A percentile compares a stretch with the other conserved stretches of the same genome.
phyloP scores from a whole-genome alignment of 768 basidiomycete species.

The Suillus plorans region DNA sequence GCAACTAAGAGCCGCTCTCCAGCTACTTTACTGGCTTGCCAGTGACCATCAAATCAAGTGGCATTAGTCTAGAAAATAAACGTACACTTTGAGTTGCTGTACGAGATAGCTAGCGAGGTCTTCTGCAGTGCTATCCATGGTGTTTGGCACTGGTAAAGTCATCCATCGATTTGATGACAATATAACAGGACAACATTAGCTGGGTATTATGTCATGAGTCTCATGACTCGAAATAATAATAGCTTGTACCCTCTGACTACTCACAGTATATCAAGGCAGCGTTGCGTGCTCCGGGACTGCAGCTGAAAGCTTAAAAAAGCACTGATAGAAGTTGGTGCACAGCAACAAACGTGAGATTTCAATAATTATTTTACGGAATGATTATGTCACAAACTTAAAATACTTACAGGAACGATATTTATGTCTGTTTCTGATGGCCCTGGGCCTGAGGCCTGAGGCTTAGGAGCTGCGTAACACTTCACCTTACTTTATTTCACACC shows the following conservation, averaged over 20 bases:
- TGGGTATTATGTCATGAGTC: not conserved
- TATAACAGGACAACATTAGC: not conserved
- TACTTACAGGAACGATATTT: not conserved
- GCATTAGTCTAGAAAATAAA: slow-evolving; percentile 18
- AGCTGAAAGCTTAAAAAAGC: no score
- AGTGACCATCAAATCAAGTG: slow-evolving; percentile 5
- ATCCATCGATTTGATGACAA: not conserved
- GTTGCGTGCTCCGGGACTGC: not conserved
- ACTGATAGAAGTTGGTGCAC: not conserved
- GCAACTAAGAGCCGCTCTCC: slow-evolving; percentile 63
- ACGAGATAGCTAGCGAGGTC: slow-evolving; percentile 41
- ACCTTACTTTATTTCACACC: not conserved
- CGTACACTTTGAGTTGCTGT: slow-evolving; percentile 39
- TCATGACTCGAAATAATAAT: not conserved
- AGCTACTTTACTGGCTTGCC: not conserved
- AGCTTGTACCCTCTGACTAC: not conserved
- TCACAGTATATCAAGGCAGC: not conserved
- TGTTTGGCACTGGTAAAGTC: not conserved
- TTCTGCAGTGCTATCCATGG: slow-evolving; percentile 42
- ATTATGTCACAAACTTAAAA: not conserved
- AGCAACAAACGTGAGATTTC: not conserved
- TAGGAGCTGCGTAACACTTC: not conserved
- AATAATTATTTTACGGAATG: not conserved
- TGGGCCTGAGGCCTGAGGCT: not conserved
- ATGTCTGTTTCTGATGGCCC: not conserved